Evolutionary conservation across 129 eudicot species (phyloP).

Genomic region (Flaveria trinervia): DNA sequence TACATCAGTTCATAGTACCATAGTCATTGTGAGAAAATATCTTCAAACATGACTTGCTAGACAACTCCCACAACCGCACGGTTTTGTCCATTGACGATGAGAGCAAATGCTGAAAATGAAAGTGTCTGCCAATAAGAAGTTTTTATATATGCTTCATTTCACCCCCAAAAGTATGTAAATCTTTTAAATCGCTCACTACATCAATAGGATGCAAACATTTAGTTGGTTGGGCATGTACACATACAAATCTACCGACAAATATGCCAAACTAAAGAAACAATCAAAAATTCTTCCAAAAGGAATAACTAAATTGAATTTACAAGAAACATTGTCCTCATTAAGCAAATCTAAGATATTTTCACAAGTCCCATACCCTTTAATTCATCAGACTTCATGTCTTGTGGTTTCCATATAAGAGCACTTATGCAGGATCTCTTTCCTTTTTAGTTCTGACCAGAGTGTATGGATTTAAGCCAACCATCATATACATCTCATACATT

Average conservation of each 20-base stretch:
- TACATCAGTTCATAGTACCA: slow-evolving; percentile 42
- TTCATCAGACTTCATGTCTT: not conserved
- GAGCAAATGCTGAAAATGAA: slow-evolving; percentile 76
- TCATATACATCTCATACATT: slow-evolving; percentile 6
- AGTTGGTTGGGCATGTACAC: not conserved
- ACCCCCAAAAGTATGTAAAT: slow-evolving; percentile 2
- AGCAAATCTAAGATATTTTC: not conserved
- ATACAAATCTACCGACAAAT: not conserved
- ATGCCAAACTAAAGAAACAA: slow-evolving; percentile 6
- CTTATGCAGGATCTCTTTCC: not conserved
- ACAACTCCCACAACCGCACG: slow-evolving; percentile 88
- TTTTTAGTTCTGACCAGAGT: not conserved
- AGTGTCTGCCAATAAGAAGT: slow-evolving; percentile 18
- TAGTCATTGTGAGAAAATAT: slow-evolving; percentile 94
- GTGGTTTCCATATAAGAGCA: not conserved
- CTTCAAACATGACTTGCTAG: slow-evolving; percentile 91
- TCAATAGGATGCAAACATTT: slow-evolving; percentile 22
- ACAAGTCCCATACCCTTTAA: not conserved
- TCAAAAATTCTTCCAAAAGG: not conserved
- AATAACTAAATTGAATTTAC: not conserved
- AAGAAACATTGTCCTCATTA: not conserved
- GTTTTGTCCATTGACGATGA: slow-evolving; percentile 99
- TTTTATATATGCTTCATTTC: slow-evolving; percentile 17
- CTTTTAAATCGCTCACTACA: not conserved
- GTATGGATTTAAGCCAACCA: slow-evolving; percentile 3